A percentile compares a stretch with the other conserved stretches of the same genome.
These are phyloP conservation scores for Batkoa obscura DNA, from an alignment of 371 early-diverging fungal species.

Conservation along the genomic window DNA sequence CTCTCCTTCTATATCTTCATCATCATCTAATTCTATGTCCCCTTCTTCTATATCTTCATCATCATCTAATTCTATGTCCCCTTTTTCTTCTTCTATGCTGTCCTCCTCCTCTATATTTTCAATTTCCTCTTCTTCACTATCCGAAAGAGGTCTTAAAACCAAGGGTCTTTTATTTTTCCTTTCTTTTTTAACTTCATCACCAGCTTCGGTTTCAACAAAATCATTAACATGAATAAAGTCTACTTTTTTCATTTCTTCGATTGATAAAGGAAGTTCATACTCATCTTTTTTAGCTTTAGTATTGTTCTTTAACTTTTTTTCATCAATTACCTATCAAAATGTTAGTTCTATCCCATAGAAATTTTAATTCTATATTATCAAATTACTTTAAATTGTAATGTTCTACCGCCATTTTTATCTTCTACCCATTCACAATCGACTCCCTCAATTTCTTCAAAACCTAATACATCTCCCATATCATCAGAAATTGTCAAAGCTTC, in stretches of 20 bases:
- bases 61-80: too few species aligned
- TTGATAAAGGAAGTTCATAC: background rate
- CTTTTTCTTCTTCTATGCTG: too few species aligned
- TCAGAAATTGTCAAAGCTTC: too few species aligned
- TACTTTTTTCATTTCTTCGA: background rate
- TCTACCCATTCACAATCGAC: slow-evolving; percentile 58
- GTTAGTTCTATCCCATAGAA: slow-evolving; percentile 8
- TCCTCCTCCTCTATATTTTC: background rate
- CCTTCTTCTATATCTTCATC: too few species aligned
- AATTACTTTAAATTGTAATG: slow-evolving; percentile 47
- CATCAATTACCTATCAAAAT: background rate
- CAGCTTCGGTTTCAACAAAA: background rate
- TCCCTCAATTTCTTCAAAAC: slow-evolving; percentile 71
- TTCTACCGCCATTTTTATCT: slow-evolving; percentile 33
- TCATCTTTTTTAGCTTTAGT: background rate
- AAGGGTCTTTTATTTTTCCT: background rate
- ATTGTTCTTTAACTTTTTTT: background rate
- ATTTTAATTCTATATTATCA: slow-evolving; percentile 15
- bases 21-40: too few species aligned
- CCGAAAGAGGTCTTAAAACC: background rate
- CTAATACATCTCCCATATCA: slow-evolving; percentile 55
- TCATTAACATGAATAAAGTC: slow-evolving; percentile 5
- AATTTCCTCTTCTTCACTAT: background rate
- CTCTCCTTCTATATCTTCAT: slow-evolving; percentile 11
- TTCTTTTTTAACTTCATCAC: background rate